Evolutionary conservation across 1,284 basidiomycete species (phyloP).

Genomic region (Omphalotus olearius): DNA sequence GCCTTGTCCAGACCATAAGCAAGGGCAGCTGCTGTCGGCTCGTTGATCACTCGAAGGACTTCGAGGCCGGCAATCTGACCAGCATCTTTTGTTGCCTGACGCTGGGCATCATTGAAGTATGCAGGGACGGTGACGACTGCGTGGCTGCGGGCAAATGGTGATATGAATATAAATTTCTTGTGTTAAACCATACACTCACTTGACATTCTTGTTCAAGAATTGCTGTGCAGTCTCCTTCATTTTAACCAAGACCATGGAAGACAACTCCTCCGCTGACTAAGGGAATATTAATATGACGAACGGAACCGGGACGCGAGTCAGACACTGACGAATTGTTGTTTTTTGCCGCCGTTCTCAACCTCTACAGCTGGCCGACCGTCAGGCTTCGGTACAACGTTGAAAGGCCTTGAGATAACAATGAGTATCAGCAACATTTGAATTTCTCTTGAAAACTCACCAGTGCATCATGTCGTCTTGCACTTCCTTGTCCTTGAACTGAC

Average conservation of each 20-base stretch:
- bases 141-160: constrained; percentile 38
- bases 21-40: constrained; percentile 96
- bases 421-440: too few species aligned
- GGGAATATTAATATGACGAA: constrained; percentile 8
- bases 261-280: constrained; percentile 79
- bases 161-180: constrained; percentile 9
- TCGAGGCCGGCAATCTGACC: constrained; percentile 97
- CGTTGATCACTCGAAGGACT: constrained; percentile 97
- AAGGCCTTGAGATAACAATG: constrained; percentile 55
- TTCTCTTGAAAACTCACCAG: constrained; percentile 43
- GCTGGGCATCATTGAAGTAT: constrained; percentile 99
- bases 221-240: constrained; percentile 96
- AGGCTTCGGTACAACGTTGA: constrained; percentile 71
- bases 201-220: constrained; percentile 90
- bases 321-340: constrained; percentile 57
- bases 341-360: constrained; percentile 77
- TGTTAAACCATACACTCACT: constrained; percentile 58
- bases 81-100: constrained; percentile 97
- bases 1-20: constrained; percentile 91
- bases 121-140: constrained; percentile 94
- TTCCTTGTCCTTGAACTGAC: constrained; percentile 87
- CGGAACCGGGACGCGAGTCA: constrained; percentile 1
- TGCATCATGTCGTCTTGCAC: constrained; percentile 88
- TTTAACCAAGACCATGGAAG: constrained; percentile 85
- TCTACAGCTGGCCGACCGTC: constrained; percentile 73